Evolutionary conservation across 805 yeast genomes (phyloP), one percentile per base, ranked within the genome.

Genomic region (Wickerhamiella occidentalis): DNA sequence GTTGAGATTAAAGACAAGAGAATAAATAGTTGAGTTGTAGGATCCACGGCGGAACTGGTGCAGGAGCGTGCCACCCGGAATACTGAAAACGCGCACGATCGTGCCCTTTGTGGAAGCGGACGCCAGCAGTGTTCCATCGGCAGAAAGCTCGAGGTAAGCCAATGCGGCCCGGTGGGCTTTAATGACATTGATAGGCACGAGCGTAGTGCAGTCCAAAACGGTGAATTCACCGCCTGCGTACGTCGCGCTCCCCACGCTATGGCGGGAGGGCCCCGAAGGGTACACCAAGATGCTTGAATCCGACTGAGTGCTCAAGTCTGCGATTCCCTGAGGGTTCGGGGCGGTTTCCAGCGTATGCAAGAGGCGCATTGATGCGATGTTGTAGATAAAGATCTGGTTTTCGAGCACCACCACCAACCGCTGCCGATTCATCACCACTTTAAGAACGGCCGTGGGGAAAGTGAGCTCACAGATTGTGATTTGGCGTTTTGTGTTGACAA

Each of bases 91-190:
- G 41, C 97, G 68, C 2, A 90, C 78, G 19, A 92, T 78, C 0
- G 97, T 92, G 1, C 98, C 98, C 60, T 85, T 85, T 30, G 74
- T 78, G 0, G 95, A 85, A 5, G 96, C 86, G 0, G 96, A 85
- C 0, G 96, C 96, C 41, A 90, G 70, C 54, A 85, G 68, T 1
- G 77, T 70, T 0, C 96, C 96, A 58, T 84, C 88, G 28, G 71
- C 70, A 46, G 86, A 84, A 15, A 92, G 62, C 1, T 82, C 68
- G 43, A 87, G 64, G 1, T 78, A 73, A 2, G 87, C 82, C 40
- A 90, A 62, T 1, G 83, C 79, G 0, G 87, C 70, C 58, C 82
- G 84, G 64, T 92, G 97, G 1, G 96, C 95, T 59, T 82, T 85
- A 3, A 90, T 76, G 1, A 85, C 81, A 52, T 85, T 83, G 28